Conservation (phyloP, 1,284 basidiomycete species). For the Cryptococcus sp. region DNA sequence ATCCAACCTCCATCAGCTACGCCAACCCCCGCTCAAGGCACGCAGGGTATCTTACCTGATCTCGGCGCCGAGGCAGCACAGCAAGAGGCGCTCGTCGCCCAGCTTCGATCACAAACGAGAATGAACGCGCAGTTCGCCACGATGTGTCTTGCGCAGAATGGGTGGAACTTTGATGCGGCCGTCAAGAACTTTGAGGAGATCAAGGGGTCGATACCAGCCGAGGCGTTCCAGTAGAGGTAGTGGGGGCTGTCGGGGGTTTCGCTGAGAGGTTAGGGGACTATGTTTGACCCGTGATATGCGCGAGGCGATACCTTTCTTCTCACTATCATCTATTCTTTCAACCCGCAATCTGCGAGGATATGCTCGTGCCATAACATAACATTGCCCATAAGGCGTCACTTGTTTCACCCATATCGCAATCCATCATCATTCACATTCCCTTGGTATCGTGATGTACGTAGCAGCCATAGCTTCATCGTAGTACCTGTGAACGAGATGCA, state of each 20-base stretch:
- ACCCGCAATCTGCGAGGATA: too few relatives aligned
- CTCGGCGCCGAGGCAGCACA: constrained; percentile 15
- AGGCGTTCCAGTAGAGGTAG: constrained; percentile 24
- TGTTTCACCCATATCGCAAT: too few relatives aligned
- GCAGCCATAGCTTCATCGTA: too few relatives aligned
- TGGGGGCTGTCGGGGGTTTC: not conserved
- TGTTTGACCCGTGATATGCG: too few relatives aligned
- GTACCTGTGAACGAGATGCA: too few relatives aligned
- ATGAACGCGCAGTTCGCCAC: constrained; percentile 73
- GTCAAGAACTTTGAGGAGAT: constrained; percentile 74
- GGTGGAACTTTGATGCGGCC: constrained; percentile 75
- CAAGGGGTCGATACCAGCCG: constrained; percentile 33
- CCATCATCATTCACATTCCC: too few relatives aligned
- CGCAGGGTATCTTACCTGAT: constrained; percentile 7
- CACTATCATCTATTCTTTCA: too few relatives aligned
- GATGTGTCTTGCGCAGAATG: constrained; percentile 79
- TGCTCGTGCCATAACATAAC: too few relatives aligned
- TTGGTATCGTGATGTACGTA: too few relatives aligned
- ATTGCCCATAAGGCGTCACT: too few relatives aligned
- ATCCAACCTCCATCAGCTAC: constrained; percentile 29
- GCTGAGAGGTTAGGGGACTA: not conserved
- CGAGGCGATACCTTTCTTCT: too few relatives aligned
- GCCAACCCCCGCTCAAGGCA: not conserved
- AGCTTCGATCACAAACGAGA: constrained; percentile 68
- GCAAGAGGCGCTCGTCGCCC: constrained; percentile 55